phyloP scores from a whole-genome alignment of 2,329 filamentous ascomycete species.

The Trichoderma harzianum region DNA sequence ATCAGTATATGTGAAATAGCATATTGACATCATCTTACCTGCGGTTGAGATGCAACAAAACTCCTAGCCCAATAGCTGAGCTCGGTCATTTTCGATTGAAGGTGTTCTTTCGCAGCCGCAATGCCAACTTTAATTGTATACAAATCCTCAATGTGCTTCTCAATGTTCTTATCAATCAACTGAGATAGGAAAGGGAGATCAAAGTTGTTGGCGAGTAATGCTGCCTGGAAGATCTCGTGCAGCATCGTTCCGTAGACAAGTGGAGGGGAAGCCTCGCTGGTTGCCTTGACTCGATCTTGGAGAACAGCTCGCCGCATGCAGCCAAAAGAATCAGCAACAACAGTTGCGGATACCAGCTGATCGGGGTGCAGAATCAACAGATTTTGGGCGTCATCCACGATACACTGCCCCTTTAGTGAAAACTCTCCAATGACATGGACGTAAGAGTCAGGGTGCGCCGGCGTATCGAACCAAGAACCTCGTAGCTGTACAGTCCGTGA shows the following conservation, averaged over 20 bases:
- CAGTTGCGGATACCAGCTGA: constrained; percentile 90
- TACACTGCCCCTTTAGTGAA: constrained; percentile 64
- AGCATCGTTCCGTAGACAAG: constrained; percentile 91
- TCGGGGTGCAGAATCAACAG: constrained; percentile 93
- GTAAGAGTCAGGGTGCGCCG: constrained; percentile 69
- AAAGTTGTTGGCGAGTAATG: constrained; percentile 80
- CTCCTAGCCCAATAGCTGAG: constrained; percentile 77
- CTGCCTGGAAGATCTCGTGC: constrained; percentile 93
- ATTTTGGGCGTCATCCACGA: constrained; percentile 77
- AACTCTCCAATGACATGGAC: constrained; percentile 86
- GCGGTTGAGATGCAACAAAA: constrained; percentile 72
- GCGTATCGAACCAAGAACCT: constrained; percentile 82
- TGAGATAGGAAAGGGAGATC: constrained; percentile 62
- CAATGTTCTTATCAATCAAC: constrained; percentile 66
- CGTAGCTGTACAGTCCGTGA: constrained; percentile 71
- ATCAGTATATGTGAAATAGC: not conserved
- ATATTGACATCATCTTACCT: constrained; percentile 43
- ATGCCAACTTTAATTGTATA: constrained; percentile 80
- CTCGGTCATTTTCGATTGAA: constrained; percentile 79
- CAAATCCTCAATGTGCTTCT: constrained; percentile 79
- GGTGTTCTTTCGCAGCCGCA: constrained; percentile 70
- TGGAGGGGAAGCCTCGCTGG: constrained; percentile 72
- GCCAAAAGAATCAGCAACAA: constrained; percentile 92
- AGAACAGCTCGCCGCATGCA: constrained; percentile 89
- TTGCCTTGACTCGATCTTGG: constrained; percentile 91